Base-by-base conservation (phyloP, 768 basidiomycete genomes). In the Leccinellum rugosiceps region DNA sequence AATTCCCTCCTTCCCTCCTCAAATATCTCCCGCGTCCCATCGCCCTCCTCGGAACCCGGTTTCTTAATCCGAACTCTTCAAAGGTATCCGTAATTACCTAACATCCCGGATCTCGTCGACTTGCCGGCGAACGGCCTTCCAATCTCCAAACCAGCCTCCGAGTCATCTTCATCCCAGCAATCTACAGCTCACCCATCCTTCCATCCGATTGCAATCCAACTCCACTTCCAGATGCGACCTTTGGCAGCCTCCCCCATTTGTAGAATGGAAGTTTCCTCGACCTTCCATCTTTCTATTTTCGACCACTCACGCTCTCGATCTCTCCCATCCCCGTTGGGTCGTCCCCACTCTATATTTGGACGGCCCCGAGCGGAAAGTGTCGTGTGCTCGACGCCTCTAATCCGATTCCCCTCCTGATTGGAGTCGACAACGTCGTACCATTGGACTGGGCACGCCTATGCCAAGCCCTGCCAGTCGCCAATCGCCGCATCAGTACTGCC, bases 211-310 rank as follows among this genome's bases (percentile, higher is more conserved):
- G 41, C 62, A 51, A 13, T 63, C 60, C 52, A 56, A 46, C 53
- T 53, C 62, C 57, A 58, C 38, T 23, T 25, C 32, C 48, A 35
- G 54, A 41, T 38, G 28, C 34, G 11, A 49, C 26, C 14, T n/a
- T 47, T 47, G 43, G 25, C 26, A 53, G 41, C 4, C 28, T n/a
- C 55, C 19, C 52, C 61, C 56, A 32, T 55, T 56, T 60, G 45
- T 17, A 60, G 58, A 58, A 67, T 52, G 51, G 47, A 63, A 50
- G 6, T 19, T 54, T 46, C 56, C 46, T 55, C 65, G 56, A 51
- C n/a, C 53, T 61, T 58, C 45, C 54, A 52, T 53, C 28, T 50
- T 66, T 56, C 64, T 58, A 57, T 65, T 60, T 61, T 53, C 38
- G 43, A 45, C 50, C 10, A 8, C 19, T 41, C 38, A 41, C 63